Conservation (phyloP, 768 basidiomycete genomes). For the Leucocoprinus birnbaumii region DNA sequence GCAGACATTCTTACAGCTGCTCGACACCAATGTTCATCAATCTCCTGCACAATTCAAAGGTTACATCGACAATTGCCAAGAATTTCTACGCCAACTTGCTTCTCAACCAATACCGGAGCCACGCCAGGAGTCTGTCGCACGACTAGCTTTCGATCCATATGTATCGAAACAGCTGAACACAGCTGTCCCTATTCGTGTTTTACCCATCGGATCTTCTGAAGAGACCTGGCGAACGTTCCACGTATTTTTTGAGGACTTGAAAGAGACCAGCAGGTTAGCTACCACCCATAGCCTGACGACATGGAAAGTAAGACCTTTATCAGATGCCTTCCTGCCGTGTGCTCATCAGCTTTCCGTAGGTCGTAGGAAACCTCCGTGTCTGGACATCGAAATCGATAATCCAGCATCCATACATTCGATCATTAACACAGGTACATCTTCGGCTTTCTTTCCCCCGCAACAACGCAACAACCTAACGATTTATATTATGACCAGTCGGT, state of each 20-base stretch:
- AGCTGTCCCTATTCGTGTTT: slow-evolving; percentile 64
- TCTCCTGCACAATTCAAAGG: slow-evolving; percentile 31
- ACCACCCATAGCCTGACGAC: slow-evolving; percentile 40
- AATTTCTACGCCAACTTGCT: slow-evolving; percentile 38
- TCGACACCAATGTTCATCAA: slow-evolving; percentile 38
- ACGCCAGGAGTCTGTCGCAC: slow-evolving; percentile 41
- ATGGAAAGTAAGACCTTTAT: slow-evolving; percentile 58
- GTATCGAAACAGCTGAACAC: slow-evolving; percentile 66
- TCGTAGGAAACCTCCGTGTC: slow-evolving; percentile 46
- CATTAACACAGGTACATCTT: slow-evolving; percentile 53
- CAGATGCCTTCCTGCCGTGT: not conserved
- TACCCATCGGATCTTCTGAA: slow-evolving; percentile 46
- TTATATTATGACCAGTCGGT: slow-evolving; percentile 36
- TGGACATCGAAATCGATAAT: slow-evolving; percentile 41
- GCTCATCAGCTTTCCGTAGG: slow-evolving; percentile 20
- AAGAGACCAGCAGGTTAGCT: slow-evolving; percentile 48
- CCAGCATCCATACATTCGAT: slow-evolving; percentile 58
- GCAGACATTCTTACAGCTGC: slow-evolving; percentile 49
- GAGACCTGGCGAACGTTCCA: slow-evolving; percentile 51
- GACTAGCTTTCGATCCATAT: slow-evolving; percentile 60
- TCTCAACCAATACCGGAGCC: slow-evolving; percentile 34
- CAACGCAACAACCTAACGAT: slow-evolving; percentile 9
- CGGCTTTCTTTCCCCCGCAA: not conserved
- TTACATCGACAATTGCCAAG: slow-evolving; percentile 37
- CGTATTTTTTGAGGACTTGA: slow-evolving; percentile 51